A percentile compares a stretch with the other conserved stretches of the same genome.
Evolutionary conservation across 1,284 basidiomycete genomes (phyloP).

Genomic region (Takashimella koratensis): DNA sequence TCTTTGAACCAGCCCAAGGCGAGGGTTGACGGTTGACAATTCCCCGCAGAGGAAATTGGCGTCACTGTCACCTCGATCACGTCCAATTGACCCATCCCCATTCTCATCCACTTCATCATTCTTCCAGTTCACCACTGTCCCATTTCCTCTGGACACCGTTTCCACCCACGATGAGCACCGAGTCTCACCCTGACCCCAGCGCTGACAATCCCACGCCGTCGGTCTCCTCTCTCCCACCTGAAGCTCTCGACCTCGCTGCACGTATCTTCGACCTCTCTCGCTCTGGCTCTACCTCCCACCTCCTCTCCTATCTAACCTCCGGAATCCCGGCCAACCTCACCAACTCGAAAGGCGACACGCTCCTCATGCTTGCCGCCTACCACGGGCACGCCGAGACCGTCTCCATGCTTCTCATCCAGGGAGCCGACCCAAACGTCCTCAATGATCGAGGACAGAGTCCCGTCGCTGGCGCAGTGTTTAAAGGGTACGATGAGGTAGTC

Average conservation of each 20-base stretch:
- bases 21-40: too few relatives aligned
- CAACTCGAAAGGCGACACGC: constrained; percentile 71
- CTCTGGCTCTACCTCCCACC: constrained; percentile 53
- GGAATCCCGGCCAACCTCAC: constrained; percentile 75
- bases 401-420: constrained; percentile 55
- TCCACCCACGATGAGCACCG: too few relatives aligned
- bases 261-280: constrained; percentile 74
- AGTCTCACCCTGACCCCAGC: too few relatives aligned
- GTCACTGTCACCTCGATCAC: too few relatives aligned
- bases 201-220: too few relatives aligned
- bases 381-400: constrained; percentile 64
- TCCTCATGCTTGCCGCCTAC: constrained; percentile 79
- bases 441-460: constrained; percentile 78
- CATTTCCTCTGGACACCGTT: too few relatives aligned
- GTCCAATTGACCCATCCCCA: too few relatives aligned
- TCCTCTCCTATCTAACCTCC: constrained; percentile 62
- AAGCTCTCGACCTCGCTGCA: constrained; percentile 65
- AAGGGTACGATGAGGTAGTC: constrained; percentile 62
- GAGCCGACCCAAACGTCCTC: constrained; percentile 65
- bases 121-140: too few relatives aligned
- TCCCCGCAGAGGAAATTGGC: too few relatives aligned
- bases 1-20: too few relatives aligned
- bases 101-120: too few relatives aligned
- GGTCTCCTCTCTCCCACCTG: constrained; percentile 26
- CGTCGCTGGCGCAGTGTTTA: constrained; percentile 78